Percentiles rank a stretch among this genome's conserved stretches.
Conservation (phyloP, 1,284 basidiomycete genomes). For the Fomitopsis pinicola region DNA sequence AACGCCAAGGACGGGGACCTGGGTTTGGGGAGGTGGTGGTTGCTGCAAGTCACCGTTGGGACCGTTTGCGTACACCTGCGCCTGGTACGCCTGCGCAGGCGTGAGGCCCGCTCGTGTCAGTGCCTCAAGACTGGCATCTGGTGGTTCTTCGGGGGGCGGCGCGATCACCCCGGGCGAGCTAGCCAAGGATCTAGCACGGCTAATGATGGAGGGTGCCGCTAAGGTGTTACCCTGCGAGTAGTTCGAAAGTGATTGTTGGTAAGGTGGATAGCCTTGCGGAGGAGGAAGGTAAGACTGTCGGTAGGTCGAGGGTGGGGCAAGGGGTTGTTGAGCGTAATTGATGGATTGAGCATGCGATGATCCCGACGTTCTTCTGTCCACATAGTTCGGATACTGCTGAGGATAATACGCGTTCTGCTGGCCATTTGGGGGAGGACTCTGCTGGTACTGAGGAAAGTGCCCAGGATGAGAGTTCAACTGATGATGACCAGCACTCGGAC, state of each 20-base stretch:
- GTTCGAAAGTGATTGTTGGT: slow-evolving; percentile 28
- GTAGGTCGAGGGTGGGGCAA: slow-evolving; percentile 16
- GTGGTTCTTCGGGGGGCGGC: slow-evolving; percentile 50
- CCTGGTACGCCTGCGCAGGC: slow-evolving; percentile 76
- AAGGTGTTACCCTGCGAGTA: slow-evolving; percentile 28
- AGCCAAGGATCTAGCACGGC: slow-evolving; percentile 49
- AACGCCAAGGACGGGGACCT: slow-evolving; percentile 41
- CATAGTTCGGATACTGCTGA: slow-evolving; percentile 21
- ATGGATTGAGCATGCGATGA: slow-evolving; percentile 21
- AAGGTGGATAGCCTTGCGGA: slow-evolving; percentile 19
- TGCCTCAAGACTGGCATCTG: slow-evolving; percentile 45
- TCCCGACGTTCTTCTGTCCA: slow-evolving; percentile 25
- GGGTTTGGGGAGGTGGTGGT: neutral
- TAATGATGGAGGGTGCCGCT: slow-evolving; percentile 34
- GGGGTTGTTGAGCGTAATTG: slow-evolving; percentile 17
- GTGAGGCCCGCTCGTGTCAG: slow-evolving; percentile 54
- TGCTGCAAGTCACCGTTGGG: slow-evolving; percentile 17
- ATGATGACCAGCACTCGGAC: slow-evolving; percentile 58
- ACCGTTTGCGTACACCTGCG: slow-evolving; percentile 57
- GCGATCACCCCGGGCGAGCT: slow-evolving; percentile 44
- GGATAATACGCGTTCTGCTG: slow-evolving; percentile 28
- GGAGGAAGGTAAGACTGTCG: slow-evolving; percentile 20
- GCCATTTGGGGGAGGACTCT: slow-evolving; percentile 21
- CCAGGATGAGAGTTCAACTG: slow-evolving; percentile 22
- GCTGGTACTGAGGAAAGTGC: slow-evolving; percentile 29